phyloP scores from a whole-genome alignment of 306 rosid genomes.

The Trifolium fragiferum region DNA sequence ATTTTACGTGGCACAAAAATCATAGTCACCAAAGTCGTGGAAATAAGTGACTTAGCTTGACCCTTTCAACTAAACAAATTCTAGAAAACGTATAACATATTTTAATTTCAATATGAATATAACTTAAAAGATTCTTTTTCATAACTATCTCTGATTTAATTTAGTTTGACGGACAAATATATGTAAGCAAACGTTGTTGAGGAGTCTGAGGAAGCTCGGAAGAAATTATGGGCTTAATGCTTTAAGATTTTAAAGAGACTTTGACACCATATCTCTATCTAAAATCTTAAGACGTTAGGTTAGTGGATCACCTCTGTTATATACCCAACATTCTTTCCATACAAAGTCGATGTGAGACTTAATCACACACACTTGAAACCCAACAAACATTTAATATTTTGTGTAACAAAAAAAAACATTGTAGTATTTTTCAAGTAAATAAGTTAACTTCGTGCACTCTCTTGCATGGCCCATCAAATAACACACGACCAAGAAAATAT shows the following conservation, averaged over 20 bases:
- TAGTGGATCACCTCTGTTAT: too few species aligned
- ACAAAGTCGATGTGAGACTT: too few species aligned
- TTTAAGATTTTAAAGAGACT: too few species aligned
- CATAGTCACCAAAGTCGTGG: background rate
- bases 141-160: too few species aligned
- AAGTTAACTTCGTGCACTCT: background rate
- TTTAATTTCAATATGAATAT: background rate
- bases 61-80: background rate
- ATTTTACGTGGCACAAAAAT: background rate
- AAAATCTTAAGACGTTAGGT: too few species aligned
- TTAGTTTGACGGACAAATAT: background rate
- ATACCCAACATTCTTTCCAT: too few species aligned
- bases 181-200: background rate
- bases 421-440: slow-evolving; percentile 19
- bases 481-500: slow-evolving; percentile 15
- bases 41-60: background rate
- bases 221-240: too few species aligned
- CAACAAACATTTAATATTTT: too few species aligned
- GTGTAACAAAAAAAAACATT: background rate
- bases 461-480: slow-evolving; percentile 35
- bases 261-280: too few species aligned
- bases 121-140: too few species aligned
- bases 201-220: too few species aligned
- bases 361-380: too few species aligned
- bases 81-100: background rate